Conservation (phyloP, 257 asterid genomes). For the Datura wrightii region DNA sequence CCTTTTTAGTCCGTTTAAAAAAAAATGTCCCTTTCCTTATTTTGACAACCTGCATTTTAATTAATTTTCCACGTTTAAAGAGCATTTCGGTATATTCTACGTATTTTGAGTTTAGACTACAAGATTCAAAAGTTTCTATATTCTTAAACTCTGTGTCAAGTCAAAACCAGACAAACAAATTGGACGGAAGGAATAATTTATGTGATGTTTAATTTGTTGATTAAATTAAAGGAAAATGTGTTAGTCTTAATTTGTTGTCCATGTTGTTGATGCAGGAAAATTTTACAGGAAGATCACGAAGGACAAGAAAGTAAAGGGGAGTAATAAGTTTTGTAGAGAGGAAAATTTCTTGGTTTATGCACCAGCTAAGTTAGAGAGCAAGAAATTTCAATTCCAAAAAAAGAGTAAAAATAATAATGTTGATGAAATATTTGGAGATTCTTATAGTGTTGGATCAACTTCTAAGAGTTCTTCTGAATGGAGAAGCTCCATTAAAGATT, state of each 20-base stretch:
- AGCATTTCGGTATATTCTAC: too few relatives aligned
- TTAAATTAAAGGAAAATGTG: background rate
- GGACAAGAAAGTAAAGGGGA: slow-evolving; percentile 30
- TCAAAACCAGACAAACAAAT: too few relatives aligned
- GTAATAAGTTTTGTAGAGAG: slow-evolving; percentile 43
- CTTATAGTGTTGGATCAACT: slow-evolving; percentile 76
- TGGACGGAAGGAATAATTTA: too few relatives aligned
- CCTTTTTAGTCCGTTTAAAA: too few relatives aligned
- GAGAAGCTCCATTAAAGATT: slow-evolving; percentile 77
- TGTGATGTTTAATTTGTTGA: too few relatives aligned
- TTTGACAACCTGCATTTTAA: too few relatives aligned
- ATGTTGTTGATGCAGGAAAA: slow-evolving; percentile 14
- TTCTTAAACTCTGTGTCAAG: too few relatives aligned
- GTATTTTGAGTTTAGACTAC: too few relatives aligned
- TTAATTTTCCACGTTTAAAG: too few relatives aligned
- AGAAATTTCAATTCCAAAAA: slow-evolving; percentile 52
- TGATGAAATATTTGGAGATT: slow-evolving; percentile 64
- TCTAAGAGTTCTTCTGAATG: slow-evolving; percentile 87
- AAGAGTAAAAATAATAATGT: slow-evolving; percentile 31
- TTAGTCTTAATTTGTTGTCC: background rate
- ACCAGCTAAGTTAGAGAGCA: slow-evolving; percentile 51
- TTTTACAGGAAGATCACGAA: background rate
- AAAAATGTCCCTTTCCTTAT: too few relatives aligned
- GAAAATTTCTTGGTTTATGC: slow-evolving; percentile 61
- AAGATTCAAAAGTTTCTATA: too few relatives aligned